These are phyloP conservation scores for Stromatinia cepivora DNA, from an alignment of 2,329 filamentous ascomycete species.

Conservation along the genomic window DNA sequence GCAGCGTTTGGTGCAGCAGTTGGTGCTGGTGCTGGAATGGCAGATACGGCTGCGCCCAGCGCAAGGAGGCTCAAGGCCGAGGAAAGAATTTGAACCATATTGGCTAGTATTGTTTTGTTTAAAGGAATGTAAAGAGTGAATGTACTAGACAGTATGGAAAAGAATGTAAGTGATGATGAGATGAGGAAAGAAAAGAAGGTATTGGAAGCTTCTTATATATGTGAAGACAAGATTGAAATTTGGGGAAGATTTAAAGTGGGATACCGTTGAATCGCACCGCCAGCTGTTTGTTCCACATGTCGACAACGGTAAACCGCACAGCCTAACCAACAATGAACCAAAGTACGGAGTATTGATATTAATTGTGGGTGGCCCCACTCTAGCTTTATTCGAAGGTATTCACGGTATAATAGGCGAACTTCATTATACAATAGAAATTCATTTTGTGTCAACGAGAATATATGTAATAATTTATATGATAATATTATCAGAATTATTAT, in stretches of 20 bases:
- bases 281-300: not conserved
- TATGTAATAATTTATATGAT: no score
- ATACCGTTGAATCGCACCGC: not conserved
- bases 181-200: conserved; percentile 13
- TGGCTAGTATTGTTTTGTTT: conserved; percentile 19
- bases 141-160: conserved; percentile 10
- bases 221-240: conserved; percentile 1
- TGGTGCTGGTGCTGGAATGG: conserved; percentile 30
- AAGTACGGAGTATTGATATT: no score
- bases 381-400: no score
- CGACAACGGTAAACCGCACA: not conserved
- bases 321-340: not conserved
- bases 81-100: conserved; percentile 35
- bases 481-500: no score
- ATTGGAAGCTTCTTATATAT: conserved; percentile 8
- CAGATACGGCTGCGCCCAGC: conserved; percentile 27
- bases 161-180: conserved; percentile 12
- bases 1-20: conserved; percentile 34
- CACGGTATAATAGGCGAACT: no score
- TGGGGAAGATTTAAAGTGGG: not conserved
- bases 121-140: conserved; percentile 20
- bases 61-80: conserved; percentile 30
- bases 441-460: no score
- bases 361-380: no score
- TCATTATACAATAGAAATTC: no score